A percentile compares a stretch with the other conserved stretches of the same genome.
These are phyloP conservation scores for Cladophialophora bantiana DNA, from an alignment of 2,329 filamentous ascomycete genomes.

Conservation along the genomic window DNA sequence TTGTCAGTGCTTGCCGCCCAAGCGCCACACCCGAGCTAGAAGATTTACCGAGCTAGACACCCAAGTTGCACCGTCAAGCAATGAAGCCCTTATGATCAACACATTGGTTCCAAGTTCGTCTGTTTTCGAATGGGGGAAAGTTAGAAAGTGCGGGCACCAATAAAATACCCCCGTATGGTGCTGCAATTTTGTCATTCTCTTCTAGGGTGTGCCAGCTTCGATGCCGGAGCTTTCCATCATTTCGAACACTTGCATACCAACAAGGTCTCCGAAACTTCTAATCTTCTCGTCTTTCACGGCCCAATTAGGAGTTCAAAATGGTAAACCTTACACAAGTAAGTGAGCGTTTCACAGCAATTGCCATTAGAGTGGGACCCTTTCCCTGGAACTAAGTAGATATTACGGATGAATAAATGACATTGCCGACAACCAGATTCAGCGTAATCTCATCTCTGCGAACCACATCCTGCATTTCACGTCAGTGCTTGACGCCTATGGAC, in stretches of 20 bases:
- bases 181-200: not conserved
- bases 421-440: not conserved
- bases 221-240: not conserved
- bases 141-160: not conserved
- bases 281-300: not conserved
- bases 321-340: slow-evolving; percentile 14
- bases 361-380: not conserved
- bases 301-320: slow-evolving; percentile 2
- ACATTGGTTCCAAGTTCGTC: not conserved
- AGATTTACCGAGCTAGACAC: slow-evolving; percentile 1
- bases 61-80: not conserved
- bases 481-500: slow-evolving; percentile 62
- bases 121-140: not conserved
- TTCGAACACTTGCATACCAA: not conserved
- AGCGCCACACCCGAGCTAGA: not conserved
- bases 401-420: not conserved
- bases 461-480: slow-evolving; percentile 60
- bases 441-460: slow-evolving; percentile 53
- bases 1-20: not conserved
- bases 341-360: not conserved
- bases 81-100: not conserved
- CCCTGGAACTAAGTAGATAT: not conserved
- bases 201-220: not conserved
- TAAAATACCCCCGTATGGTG: slow-evolving; percentile 2
- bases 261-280: not conserved